phyloP scores from a whole-genome alignment of 345 rosid genomes.

The Euphorbia tirucalli region DNA sequence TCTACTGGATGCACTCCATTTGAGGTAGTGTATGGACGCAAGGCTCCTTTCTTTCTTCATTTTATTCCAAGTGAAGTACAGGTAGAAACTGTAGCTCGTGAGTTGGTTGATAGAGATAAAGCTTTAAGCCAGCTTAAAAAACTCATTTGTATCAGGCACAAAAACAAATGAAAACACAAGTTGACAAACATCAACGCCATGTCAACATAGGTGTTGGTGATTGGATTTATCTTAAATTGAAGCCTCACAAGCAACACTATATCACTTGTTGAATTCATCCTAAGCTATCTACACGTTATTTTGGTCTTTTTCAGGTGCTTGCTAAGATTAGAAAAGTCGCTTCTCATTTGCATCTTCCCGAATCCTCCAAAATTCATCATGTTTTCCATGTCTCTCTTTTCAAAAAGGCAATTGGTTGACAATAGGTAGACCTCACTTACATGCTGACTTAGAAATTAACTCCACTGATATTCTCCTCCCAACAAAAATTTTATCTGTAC shows the following conservation, averaged over 20 bases:
- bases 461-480: too few species aligned
- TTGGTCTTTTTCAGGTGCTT: neutral
- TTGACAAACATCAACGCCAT: neutral
- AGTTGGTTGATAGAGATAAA: neutral
- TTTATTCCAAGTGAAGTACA: rapidly evolving
- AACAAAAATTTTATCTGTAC: too few species aligned
- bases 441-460: too few species aligned
- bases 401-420: too few species aligned
- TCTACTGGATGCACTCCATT: neutral
- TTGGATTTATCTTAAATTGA: neutral
- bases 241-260: neutral
- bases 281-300: neutral
- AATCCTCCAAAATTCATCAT: too few species aligned
- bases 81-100: neutral
- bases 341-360: too few species aligned
- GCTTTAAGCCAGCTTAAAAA: neutral
- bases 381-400: too few species aligned
- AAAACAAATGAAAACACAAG: neutral
- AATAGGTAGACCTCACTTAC: too few species aligned
- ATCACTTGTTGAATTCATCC: neutral
- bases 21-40: neutral
- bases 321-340: too few species aligned
- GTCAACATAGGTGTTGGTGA: neutral
- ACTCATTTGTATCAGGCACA: neutral
- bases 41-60: neutral